Base-by-base conservation (phyloP, 2,329 filamentous ascomycete species). In the Passalora sequoiae region DNA sequence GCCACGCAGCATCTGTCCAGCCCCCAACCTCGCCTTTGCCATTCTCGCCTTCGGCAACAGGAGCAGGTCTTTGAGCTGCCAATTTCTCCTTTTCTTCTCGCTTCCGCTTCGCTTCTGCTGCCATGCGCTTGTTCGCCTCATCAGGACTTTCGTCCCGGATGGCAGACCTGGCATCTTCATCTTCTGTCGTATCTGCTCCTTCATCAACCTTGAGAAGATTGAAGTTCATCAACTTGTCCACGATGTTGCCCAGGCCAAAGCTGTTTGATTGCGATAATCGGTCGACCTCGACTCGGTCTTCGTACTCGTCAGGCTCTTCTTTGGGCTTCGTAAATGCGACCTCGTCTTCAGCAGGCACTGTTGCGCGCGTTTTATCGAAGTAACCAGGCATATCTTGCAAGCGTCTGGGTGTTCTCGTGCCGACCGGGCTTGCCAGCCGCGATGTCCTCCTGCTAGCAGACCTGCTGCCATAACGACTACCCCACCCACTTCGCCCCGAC, bases 1-100 rank as follows among this genome's bases (percentile, higher is more conserved):
- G 56, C 77, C 77, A 80, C 21, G 71, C 69, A 22, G 74, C 76
- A 64, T 80, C 77, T 47, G 73, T 69, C 77, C 77, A 80, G 0
- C 75, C 74, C 4, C 73, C 51, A 22, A 44, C 74, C 56, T 61
- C 55, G 56, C 67, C 50, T 51, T 59, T 38, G 53, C 56, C 57
- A 49, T 65, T 62, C 32, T 68, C 68, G 1, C 63, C 62, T 30
- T 66, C 64, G 3, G 58, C 52, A n/a, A 46, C 6, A 1, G 61
- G 56, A 13, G 69, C 60, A 16, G 56, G 46, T 8, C 55, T 56
- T 15, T 49, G 41, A 6, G 51, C 38, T 7, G 46, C 38, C 30
- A 56, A 24, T 30, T 38, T 55, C 8, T 64, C 53, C 48, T 68
- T 65, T 44, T 68, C 65, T 24, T 60, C 60, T 40, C 48, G 48